Conservation (phyloP, 2,329 filamentous ascomycete species). For the Aspergillus calidoustus region DNA sequence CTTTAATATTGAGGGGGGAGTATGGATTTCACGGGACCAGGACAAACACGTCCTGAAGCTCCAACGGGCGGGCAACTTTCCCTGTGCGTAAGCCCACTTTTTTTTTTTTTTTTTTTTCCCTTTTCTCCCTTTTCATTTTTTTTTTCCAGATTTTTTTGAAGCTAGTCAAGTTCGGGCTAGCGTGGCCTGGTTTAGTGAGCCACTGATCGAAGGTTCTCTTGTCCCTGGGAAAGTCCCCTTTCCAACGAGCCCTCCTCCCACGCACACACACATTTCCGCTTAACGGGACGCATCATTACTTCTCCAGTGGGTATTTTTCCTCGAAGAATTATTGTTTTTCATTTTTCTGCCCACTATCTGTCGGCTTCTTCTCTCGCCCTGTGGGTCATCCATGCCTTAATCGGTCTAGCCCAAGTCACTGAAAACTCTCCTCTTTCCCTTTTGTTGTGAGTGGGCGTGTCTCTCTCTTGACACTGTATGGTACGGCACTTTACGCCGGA, state of each 20-base stretch:
- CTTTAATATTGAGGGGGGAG: constrained; percentile 40
- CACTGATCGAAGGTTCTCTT: constrained; percentile 26
- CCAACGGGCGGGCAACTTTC: constrained; percentile 36
- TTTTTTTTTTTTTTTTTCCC: constrained; percentile 23
- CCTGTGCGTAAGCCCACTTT: constrained; percentile 33
- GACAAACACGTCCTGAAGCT: constrained; percentile 34
- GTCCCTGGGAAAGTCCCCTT: constrained; percentile 24
- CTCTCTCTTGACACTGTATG: constrained; percentile 6
- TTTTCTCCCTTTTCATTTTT: constrained; percentile 15
- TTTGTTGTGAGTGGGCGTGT: background rate
- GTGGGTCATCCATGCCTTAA: constrained; percentile 17
- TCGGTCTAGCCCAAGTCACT: constrained; percentile 16
- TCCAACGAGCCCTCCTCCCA: constrained; percentile 10
- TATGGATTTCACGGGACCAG: constrained; percentile 36
- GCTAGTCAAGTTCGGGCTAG: constrained; percentile 17
- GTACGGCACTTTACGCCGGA: constrained; percentile 25
- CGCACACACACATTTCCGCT: constrained; percentile 24
- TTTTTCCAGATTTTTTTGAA: constrained; percentile 16
- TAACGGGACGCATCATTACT: constrained; percentile 27
- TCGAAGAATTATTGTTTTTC: constrained; percentile 17
- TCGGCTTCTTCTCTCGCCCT: constrained; percentile 21
- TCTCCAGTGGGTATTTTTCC: constrained; percentile 17
- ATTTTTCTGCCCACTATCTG: constrained; percentile 18
- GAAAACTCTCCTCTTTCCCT: constrained; percentile 28
- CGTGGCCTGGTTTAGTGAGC: constrained; percentile 27